A percentile compares a stretch with the other conserved stretches of the same genome.
Evolutionary conservation across 257 asterid species (phyloP).

Genomic region (Solanum arcanum): DNA sequence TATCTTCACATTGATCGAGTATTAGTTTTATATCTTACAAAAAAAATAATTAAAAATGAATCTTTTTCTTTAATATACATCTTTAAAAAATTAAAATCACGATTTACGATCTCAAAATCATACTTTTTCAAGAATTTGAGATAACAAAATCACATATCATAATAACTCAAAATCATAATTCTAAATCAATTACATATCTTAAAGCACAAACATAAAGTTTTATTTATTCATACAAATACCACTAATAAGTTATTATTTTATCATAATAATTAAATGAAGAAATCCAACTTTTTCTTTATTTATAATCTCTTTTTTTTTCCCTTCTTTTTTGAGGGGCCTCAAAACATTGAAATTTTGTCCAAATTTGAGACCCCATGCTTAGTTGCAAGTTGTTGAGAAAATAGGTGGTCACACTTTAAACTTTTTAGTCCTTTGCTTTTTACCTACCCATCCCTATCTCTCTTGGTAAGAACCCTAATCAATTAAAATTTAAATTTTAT

Average conservation of each 20-base stretch:
- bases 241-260: background rate
- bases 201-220: background rate
- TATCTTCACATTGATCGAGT: background rate
- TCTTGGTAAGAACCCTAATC: background rate
- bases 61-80: too few relatives aligned
- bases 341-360: background rate
- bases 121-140: too few relatives aligned
- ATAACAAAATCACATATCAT: background rate
- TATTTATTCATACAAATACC: background rate
- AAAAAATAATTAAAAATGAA: too few relatives aligned
- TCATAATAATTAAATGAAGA: background rate
- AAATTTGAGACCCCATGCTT: background rate
- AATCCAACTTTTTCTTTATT: background rate
- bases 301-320: background rate
- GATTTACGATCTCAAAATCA: background rate
- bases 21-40: too few relatives aligned
- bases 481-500: background rate
- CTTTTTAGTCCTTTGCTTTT: background rate
- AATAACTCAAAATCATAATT: too few relatives aligned
- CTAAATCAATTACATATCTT: background rate
- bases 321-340: background rate
- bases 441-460: background rate
- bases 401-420: background rate
- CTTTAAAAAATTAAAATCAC: too few relatives aligned
- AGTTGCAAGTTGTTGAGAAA: background rate